A percentile compares a stretch with the other conserved stretches of the same genome.
Evolutionary conservation across 139 green algal genomes (phyloP).

Genomic region (Monoraphidium neglectum): DNA sequence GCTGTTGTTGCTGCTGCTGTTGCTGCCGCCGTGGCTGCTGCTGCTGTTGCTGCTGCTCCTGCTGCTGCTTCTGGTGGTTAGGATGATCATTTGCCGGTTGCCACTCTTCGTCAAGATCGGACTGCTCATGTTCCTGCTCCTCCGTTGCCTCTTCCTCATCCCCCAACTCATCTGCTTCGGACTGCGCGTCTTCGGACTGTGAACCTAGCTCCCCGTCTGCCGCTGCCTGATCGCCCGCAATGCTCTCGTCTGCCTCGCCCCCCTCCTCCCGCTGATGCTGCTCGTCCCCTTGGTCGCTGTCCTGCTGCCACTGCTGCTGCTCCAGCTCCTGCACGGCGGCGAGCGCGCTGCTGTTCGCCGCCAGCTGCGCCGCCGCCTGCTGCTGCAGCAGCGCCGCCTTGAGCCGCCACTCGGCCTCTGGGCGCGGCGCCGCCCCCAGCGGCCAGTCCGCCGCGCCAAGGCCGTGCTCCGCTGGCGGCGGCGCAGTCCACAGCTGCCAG

Average conservation of each 20-base stretch:
- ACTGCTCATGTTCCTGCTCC: conserved; percentile 3
- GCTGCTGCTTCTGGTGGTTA: background rate
- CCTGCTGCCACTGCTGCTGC: background rate
- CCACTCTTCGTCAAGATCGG: too few species aligned
- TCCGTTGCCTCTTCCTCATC: conserved; percentile 6
- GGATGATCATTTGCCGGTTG: background rate
- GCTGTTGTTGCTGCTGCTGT: conserved; percentile 15
- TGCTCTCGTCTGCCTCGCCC: background rate
- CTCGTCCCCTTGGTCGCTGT: too few species aligned
- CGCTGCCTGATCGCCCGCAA: conserved; percentile 1
- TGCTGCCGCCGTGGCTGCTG: conserved; percentile 8
- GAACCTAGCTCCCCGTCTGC: background rate
- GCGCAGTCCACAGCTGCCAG: too few species aligned
- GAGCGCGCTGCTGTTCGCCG: background rate
- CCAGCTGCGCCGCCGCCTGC: background rate
- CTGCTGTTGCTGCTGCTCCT: background rate
- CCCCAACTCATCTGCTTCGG: background rate
- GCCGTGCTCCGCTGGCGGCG: too few species aligned
- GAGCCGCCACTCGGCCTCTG: background rate
- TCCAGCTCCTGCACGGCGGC: background rate
- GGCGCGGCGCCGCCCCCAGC: background rate
- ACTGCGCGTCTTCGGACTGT: background rate
- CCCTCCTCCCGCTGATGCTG: too few species aligned
- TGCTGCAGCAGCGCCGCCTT: too few species aligned
- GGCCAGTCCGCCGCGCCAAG: too few species aligned